These are phyloP conservation scores for Aspergillus saccharolyticus DNA, from an alignment of 495 filamentous ascomycete genomes.

Conservation along the genomic window DNA sequence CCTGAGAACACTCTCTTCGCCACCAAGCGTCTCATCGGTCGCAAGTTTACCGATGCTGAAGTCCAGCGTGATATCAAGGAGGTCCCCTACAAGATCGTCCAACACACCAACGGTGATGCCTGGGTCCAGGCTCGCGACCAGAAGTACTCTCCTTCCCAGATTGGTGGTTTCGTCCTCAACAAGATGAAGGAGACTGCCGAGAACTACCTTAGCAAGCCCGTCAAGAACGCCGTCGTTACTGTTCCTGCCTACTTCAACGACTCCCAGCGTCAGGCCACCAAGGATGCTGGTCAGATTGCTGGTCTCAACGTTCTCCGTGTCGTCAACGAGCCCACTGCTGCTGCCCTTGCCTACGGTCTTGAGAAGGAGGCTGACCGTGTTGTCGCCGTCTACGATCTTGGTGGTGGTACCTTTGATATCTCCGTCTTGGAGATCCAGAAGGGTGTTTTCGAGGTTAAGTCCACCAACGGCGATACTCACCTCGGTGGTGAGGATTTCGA, in stretches of 20 bases:
- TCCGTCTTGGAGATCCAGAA: constrained; percentile 96
- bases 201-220: constrained; percentile 76
- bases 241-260: constrained; percentile 99
- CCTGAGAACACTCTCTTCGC: constrained; percentile 99
- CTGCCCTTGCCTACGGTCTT: constrained; percentile 89
- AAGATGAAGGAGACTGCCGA: constrained; percentile 99
- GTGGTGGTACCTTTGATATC: constrained; percentile 98
- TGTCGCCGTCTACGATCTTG: constrained; percentile 95
- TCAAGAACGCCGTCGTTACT: constrained; percentile 95
- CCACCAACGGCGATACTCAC: constrained; percentile 97
- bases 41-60: constrained; percentile 94
- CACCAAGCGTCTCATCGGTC: constrained; percentile 98
- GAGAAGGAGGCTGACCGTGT: constrained; percentile 89
- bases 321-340: constrained; percentile 94
- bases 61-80: constrained; percentile 98
- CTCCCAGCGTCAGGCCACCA: constrained; percentile 94
- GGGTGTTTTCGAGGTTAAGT: constrained; percentile 98
- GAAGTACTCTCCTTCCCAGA: constrained; percentile 97
- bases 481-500: constrained; percentile 98
- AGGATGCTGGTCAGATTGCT: constrained; percentile 94
- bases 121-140: constrained; percentile 95
- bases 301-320: constrained; percentile 95
- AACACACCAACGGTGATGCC: constrained; percentile 96
- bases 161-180: constrained; percentile 92
- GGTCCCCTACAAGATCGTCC: constrained; percentile 98